Evolutionary conservation across 352 stramenopile species (phyloP), one percentile per base, ranked within the genome.

Genomic region (Thraustochytrium striatum): DNA sequence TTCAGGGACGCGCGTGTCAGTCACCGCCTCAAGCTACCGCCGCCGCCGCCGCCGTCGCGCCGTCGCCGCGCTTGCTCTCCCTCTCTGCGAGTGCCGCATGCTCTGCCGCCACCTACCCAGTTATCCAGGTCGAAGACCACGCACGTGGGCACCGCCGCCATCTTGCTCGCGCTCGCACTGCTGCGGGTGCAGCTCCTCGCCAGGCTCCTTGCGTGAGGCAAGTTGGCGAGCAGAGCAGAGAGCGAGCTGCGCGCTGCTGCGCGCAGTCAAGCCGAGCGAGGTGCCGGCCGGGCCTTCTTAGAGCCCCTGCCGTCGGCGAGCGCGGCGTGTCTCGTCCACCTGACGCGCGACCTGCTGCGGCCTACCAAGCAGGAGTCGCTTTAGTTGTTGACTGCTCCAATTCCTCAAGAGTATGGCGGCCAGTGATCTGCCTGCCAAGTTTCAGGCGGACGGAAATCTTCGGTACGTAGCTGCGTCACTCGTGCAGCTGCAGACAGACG

Each of bases 1-100:
- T 82, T 93, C 89, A 0, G 89, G 89, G 59, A 87, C 87, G 88
- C 89, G 38, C 19, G 83, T 36, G 65, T 57, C 25, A 55, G 47
- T 25, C 47, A 55, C 16, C 16, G 16, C 47, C 47, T 25, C 47
- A 55, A 55, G 47, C 25, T 25, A 55, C 47, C 25, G 25, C 16
- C 47, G 47, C 47, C 16, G 25, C 47, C 16, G 25, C 16, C 47
- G 25, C 47, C 16, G 16, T 16, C 47, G 25, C 16, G 25, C 47
- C 16, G 47, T n/a, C 47, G 47, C 16, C 16, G 16, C 47, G 25
- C 47, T 21, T 25, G 47, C 16, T 21, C 47, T 55, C 47, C 16
- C 16, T 55, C 16, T 25, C 47, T 55, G 16, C 25, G 16, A 55
- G 47, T 25, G 25, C 16, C 47, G 25, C 16, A 16, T 55, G n/a